A percentile compares a stretch with the other conserved stretches of the same genome.
These are phyloP conservation scores for Ustilago trichophora DNA, from an alignment of 1,284 basidiomycete genomes.

Conservation along the genomic window DNA sequence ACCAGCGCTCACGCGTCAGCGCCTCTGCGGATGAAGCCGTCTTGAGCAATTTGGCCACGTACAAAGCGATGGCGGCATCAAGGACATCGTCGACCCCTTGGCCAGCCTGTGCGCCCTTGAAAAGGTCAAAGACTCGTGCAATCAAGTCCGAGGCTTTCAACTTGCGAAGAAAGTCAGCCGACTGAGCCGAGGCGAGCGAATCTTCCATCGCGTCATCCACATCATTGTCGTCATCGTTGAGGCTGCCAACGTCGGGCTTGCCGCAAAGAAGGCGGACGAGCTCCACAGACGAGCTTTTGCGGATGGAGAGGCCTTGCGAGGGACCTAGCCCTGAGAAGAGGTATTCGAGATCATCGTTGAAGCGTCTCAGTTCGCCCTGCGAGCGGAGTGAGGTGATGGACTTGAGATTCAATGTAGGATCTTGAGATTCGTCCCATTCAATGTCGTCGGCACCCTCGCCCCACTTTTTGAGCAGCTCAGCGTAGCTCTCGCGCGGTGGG, in stretches of 20 bases:
- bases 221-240: slow-evolving; percentile 11
- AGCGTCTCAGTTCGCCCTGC: slow-evolving; percentile 40
- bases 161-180: slow-evolving; percentile 46
- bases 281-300: slow-evolving; percentile 37
- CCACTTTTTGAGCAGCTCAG: slow-evolving; percentile 48
- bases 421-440: slow-evolving; percentile 50
- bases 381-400: slow-evolving; percentile 48
- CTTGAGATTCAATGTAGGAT: slow-evolving; percentile 47
- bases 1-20: slow-evolving; percentile 24
- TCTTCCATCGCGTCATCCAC: slow-evolving; percentile 14
- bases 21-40: slow-evolving; percentile 20
- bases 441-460: slow-evolving; percentile 47
- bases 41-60: slow-evolving; percentile 34
- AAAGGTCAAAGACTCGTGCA: slow-evolving; percentile 30
- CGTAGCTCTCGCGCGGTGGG: slow-evolving; percentile 43
- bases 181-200: slow-evolving; percentile 23
- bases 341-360: slow-evolving; percentile 51
- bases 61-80: slow-evolving; percentile 34
- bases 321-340: slow-evolving; percentile 38
- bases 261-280: slow-evolving; percentile 40
- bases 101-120: slow-evolving; percentile 33
- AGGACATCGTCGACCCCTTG: slow-evolving; percentile 39
- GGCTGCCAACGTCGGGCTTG: slow-evolving; percentile 22
- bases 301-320: slow-evolving; percentile 22
- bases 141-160: slow-evolving; percentile 47